Conservation (phyloP, 2,329 filamentous ascomycete species). For the Phialemoniopsis sp. region DNA sequence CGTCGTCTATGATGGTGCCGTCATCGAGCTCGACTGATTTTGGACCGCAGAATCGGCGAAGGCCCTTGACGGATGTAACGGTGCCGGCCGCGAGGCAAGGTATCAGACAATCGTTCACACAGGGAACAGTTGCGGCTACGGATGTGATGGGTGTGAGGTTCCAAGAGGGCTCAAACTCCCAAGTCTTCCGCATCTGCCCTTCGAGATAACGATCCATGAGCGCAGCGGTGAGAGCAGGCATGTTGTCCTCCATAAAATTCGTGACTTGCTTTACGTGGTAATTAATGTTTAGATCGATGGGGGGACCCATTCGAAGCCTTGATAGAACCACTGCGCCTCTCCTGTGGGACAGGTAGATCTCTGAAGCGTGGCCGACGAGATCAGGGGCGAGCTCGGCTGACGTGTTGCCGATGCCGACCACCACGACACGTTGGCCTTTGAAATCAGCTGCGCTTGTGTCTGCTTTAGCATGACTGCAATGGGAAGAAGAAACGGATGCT, state of each 20-base stretch:
- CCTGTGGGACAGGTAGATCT: conserved; percentile 16
- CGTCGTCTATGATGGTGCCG: conserved; percentile 2
- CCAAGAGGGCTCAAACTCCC: conserved; percentile 2
- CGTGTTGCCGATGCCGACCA: conserved; percentile 20
- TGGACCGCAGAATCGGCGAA: conserved; percentile 1
- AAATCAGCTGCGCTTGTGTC: conserved; percentile 9
- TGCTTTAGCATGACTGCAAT: neutral
- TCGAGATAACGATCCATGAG: neutral
- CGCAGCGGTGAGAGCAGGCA: too few species aligned
- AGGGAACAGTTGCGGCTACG: neutral
- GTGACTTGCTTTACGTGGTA: neutral
- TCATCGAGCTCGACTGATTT: conserved; percentile 1
- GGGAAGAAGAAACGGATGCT: neutral
- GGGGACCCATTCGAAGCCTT: neutral
- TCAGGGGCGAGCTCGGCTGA: conserved; percentile 16
- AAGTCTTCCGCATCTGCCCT: neutral
- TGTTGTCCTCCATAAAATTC: conserved; percentile 1
- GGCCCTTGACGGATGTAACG: neutral
- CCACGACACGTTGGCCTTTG: conserved; percentile 14
- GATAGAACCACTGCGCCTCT: conserved; percentile 8
- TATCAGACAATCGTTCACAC: conserved; percentile 1
- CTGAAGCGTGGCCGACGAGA: conserved; percentile 9
- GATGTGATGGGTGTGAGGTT: neutral
- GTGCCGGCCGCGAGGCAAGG: neutral
- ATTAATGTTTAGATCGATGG: conserved; percentile 1